Evolutionary conservation across 2,329 filamentous ascomycete genomes (phyloP), one percentile per base, ranked within the genome.

Genomic region (Exutisphaerella laricina): DNA sequence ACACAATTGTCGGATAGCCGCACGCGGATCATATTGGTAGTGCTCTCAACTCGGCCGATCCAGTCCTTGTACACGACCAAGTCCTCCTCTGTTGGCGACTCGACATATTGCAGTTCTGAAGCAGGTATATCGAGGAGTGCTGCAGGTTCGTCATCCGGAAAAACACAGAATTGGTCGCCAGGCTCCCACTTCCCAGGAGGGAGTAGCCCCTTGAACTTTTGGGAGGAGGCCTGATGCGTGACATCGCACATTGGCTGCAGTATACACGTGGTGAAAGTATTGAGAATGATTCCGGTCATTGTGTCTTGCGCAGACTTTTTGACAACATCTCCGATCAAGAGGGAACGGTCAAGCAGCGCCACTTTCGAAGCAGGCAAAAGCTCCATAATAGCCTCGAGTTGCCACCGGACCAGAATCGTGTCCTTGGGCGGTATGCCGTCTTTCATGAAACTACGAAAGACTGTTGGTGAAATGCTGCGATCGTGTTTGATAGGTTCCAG

Each of bases 291-390:
- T 18, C 77, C 77, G 39, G 72, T 76, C 60, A 74, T 69, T 12
- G 70, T 65, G 49, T 72, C 69, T 16, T 66, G 66, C 0, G 65
- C 60, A 29, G 66, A 63, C 23, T 66, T 62, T 57, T 77, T 79
- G 39, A 80, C 76, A 9, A 72, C 63, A 51, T 79, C 73, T 18
- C 77, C 77, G 12, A 78, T 69, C 36, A 70, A 66, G 10, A 79
- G 60, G 1, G 66, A 62, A n/a, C 77, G 70, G 58, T 78, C 74
- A 21, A 79, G 59, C 16, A 80, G 62, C 12, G 65, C 61, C 31
- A 80, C 62, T 17, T 70, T 66, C 8, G 67, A 52, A 36, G 66
- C 62, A 1, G 61, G 61, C 20, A 71, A 58, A 13, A 72, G 57
- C 43, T 69, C 63, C 2, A 66, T 62, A 39, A 55, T 59, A 34